Base-by-base conservation (phyloP, 2,329 filamentous ascomycete genomes). In the Leptographium procerum region DNA sequence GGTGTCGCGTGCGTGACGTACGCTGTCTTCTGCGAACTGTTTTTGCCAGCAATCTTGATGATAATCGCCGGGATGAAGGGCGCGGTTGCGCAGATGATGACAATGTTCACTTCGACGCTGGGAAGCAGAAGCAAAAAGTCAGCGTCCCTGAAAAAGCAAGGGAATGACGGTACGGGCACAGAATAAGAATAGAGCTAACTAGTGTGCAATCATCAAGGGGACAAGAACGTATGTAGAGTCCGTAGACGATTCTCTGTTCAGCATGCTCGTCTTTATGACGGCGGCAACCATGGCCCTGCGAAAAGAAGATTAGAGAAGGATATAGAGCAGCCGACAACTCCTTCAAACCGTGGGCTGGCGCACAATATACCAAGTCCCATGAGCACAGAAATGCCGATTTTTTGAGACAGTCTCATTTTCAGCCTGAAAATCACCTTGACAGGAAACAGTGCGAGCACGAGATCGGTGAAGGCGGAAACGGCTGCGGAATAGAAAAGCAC, bases 91-190 rank as follows among this genome's bases (percentile, higher is more conserved):
- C 53, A 55, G 10, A 55, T 47, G 26, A 55, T 45, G 26, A 55
- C 53, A 31, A 55, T 29, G 36, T 55, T 55, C 9, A 55, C 52
- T 45, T 55, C 52, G 33, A 43, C n/a, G n/a, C 52, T 55, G 26
- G 3, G 6, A 36, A 16, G 10, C 10, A 36, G 34, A n/a, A 52
- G 16, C 5, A 34, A 10, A 14, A 3, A 5, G 14, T 52, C 22
- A 52, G 51, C 26, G 8, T 28, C 24, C 4, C 1, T 4, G 2
- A 6, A 7, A 50, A 50, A 22, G 16, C 9, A 50, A 50, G 9
- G 22, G 13, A 13, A 50, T 5, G 47, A 28, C 8, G 4, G 11
- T 6, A 2, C 5, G n/a, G 24, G 19, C n/a, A n/a, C n/a, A n/a
- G n/a, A 28, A 55, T 1, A 3, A 36, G 51, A n/a, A n/a, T 9